Evolutionary conservation across 2,329 filamentous ascomycete species (phyloP), one percentile per base, ranked within the genome.

Genomic region (Raffaelea arxii): DNA sequence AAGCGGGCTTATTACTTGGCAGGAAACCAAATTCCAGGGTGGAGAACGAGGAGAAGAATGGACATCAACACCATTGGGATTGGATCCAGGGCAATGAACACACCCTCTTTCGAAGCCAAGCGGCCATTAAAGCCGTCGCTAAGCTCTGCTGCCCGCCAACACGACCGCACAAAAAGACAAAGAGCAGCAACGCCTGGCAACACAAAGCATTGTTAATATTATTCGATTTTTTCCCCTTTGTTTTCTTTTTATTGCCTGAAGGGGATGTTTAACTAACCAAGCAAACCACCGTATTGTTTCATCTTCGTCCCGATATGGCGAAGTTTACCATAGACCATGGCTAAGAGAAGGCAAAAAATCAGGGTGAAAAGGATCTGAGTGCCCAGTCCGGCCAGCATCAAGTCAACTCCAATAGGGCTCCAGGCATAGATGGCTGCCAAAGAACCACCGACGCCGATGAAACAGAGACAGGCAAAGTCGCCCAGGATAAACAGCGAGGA

Each of bases 371-470:
- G 25, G 3, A 53, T 49, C 25, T 54, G 51, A 12, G 46, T 50
- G 18, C 49, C 51, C 23, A 54, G 39, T 6, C 51, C 51, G 10
- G 51, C 53, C 42, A 53, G 50, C 53, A 54, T 51, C 12, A 53
- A 45, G 44, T 54, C 49, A 3, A 53, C 47, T 7, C 52, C 52
- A n/a, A 54, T 50, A 10, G 53, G 53, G n/a, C 41, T 51, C 37
- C 42, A 24, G 1, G 53, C 47, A 24, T 41, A 53, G 35, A 54
- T 54, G 22, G 53, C 53, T 2, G 53, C 53, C 6, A 53, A 39
- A 6, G 53, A 54, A 7, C 53, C 53, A 5, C 51, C 51, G 19
- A 45, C 47, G 23, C 53, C 53, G 12, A 54, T 53, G 38, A 54
- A 53, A 25, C 44, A 53, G 23, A 54, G 48, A 22, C 52, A 54